These are phyloP conservation scores for Arthrocladium fulminans DNA, from an alignment of 2,329 filamentous ascomycete species.

Conservation along the genomic window DNA sequence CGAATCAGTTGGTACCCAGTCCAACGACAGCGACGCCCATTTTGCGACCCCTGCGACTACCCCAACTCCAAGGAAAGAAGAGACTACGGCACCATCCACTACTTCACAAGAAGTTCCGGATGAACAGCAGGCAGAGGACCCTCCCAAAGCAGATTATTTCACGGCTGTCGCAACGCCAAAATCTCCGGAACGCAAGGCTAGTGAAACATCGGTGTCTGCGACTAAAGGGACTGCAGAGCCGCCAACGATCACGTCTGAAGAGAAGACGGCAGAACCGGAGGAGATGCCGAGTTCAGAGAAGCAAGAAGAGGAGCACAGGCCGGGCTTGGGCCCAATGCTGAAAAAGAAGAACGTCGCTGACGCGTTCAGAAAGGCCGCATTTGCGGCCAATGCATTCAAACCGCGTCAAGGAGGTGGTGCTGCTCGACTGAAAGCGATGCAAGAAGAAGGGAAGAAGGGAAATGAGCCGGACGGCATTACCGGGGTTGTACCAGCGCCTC, in stretches of 20 bases:
- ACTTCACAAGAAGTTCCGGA: not conserved
- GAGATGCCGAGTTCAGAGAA: constrained; percentile 39
- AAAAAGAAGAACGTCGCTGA: constrained; percentile 68
- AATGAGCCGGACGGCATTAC: constrained; percentile 83
- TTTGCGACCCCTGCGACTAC: constrained; percentile 30
- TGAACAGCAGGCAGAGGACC: not conserved
- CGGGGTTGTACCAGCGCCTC: constrained; percentile 72
- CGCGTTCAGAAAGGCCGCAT: constrained; percentile 71
- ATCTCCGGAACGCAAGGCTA: constrained; percentile 1
- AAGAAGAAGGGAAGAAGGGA: constrained; percentile 38
- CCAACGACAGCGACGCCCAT: constrained; percentile 23
- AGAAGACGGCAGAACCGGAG: constrained; percentile 16
- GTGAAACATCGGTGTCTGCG: not conserved
- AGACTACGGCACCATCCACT: not conserved
- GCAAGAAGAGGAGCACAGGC: constrained; percentile 51
- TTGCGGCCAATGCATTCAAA: constrained; percentile 66
- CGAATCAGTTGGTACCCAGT: constrained; percentile 25
- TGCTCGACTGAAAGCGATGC: constrained; percentile 60
- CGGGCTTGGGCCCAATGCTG: constrained; percentile 83
- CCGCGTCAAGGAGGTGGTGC: constrained; percentile 79
- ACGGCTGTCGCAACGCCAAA: not conserved
- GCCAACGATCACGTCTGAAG: constrained; percentile 13
- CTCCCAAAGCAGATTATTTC: not conserved
- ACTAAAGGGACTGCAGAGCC: not conserved
- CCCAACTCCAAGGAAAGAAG: constrained; percentile 28